These are phyloP conservation scores for Boletus rubescentipes DNA, from an alignment of 768 basidiomycete genomes.

Conservation along the genomic window DNA sequence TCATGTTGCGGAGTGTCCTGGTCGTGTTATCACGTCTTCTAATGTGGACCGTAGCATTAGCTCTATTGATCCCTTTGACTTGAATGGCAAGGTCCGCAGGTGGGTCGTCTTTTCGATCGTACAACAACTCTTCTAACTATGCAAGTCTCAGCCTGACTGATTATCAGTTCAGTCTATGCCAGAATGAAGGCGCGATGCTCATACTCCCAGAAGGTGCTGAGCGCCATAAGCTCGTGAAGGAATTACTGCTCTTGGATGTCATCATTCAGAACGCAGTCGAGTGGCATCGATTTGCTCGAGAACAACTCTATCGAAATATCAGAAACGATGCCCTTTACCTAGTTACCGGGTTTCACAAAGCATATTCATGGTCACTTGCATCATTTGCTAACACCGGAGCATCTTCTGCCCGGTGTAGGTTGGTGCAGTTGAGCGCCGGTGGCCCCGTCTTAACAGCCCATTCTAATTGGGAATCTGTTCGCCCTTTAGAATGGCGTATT, in stretches of 20 bases:
- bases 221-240: constrained; percentile 15
- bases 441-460: neutral
- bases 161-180: neutral
- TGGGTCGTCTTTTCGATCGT: neutral
- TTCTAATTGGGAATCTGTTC: neutral
- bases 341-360: constrained; percentile 12
- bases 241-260: constrained; percentile 13
- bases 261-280: constrained; percentile 15
- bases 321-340: constrained; percentile 23
- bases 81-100: neutral
- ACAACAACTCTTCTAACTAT: neutral
- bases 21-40: neutral
- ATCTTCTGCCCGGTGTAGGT: neutral
- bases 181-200: constrained; percentile 26
- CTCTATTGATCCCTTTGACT: neutral
- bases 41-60: neutral
- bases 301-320: neutral
- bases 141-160: neutral
- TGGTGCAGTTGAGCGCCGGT: neutral
- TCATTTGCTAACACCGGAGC: neutral
- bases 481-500: neutral
- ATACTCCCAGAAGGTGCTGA: constrained; percentile 28
- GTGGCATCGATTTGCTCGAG: constrained; percentile 25
- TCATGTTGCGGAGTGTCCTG: neutral
- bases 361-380: constrained; percentile 26